phyloP scores from a whole-genome alignment of 257 asterid genomes.

The Nicotiana otophora region DNA sequence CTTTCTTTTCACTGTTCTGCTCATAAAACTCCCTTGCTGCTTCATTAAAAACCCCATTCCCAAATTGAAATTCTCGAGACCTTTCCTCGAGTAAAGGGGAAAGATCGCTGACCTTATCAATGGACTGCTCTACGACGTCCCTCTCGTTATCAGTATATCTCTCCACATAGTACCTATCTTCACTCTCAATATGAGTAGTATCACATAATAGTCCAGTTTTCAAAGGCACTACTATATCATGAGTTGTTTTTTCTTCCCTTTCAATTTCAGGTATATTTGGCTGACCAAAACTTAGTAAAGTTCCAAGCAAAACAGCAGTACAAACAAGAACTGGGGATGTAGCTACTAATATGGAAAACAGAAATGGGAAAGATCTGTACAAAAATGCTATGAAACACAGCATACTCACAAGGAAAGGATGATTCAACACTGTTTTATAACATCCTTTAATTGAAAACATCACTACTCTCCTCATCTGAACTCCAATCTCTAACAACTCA shows the following conservation, averaged over 20 bases:
- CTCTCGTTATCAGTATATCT: slow-evolving; percentile 30
- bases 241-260: slow-evolving; percentile 40
- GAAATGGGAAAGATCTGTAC: slow-evolving; percentile 64
- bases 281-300: slow-evolving; percentile 78
- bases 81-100: slow-evolving; percentile 37
- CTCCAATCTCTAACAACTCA: slow-evolving; percentile 46
- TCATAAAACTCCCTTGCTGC: slow-evolving; percentile 10
- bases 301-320: slow-evolving; percentile 87
- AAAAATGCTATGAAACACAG: slow-evolving; percentile 59
- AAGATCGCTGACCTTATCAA: slow-evolving; percentile 19
- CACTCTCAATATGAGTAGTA: slow-evolving; percentile 34
- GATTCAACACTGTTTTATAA: slow-evolving; percentile 52
- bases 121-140: slow-evolving; percentile 18
- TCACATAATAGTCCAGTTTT: slow-evolving; percentile 35
- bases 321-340: slow-evolving; percentile 77
- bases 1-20: slow-evolving; percentile 22
- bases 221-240: slow-evolving; percentile 32
- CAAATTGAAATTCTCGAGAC: slow-evolving; percentile 28
- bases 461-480: slow-evolving; percentile 46
- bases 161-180: slow-evolving; percentile 43
- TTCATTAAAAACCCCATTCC: slow-evolving; percentile 26
- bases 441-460: slow-evolving; percentile 42
- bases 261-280: slow-evolving; percentile 73
- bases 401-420: slow-evolving; percentile 68
- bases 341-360: slow-evolving; percentile 69